These are phyloP conservation scores for Knoxia roxburghii DNA, from an alignment of 257 asterid genomes.

Conservation along the genomic window DNA sequence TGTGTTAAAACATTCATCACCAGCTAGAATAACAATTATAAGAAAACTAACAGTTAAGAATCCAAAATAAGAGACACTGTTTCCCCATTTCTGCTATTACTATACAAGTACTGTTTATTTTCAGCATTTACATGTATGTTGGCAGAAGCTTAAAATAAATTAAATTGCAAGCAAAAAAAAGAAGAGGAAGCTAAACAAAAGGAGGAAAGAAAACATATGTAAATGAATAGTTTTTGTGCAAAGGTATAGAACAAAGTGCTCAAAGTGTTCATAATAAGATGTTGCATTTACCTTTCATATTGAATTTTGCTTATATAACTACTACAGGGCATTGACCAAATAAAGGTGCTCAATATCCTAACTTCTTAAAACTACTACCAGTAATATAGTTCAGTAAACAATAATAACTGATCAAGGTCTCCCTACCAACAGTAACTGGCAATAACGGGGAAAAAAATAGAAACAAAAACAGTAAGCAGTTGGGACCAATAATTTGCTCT, in stretches of 20 bases:
- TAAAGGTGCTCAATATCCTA: constrained; percentile 4
- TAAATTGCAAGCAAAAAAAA: neutral
- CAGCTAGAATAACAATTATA: neutral
- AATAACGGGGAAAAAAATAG: neutral
- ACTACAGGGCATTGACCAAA: constrained; percentile 1
- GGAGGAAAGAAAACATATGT: neutral
- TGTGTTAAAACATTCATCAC: neutral
- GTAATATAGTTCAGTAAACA: neutral
- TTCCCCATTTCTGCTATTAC: neutral
- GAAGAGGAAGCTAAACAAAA: neutral
- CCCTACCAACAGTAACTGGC: constrained; percentile 1
- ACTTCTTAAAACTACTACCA: neutral
- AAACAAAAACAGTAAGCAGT: neutral
- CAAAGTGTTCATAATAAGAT: neutral
- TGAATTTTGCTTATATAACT: constrained; percentile 1
- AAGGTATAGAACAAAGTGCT: neutral
- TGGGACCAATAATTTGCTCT: neutral
- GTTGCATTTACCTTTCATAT: neutral
- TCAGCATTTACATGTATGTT: neutral
- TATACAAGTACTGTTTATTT: neutral
- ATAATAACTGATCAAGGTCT: neutral
- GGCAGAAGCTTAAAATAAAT: neutral
- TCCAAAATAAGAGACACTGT: neutral
- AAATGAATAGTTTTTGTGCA: neutral
- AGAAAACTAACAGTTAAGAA: too few species aligned